Evolutionary conservation across 495 filamentous ascomycete species (phyloP), one percentile per base, ranked within the genome.

Genomic region (Daldinia bambusicola): DNA sequence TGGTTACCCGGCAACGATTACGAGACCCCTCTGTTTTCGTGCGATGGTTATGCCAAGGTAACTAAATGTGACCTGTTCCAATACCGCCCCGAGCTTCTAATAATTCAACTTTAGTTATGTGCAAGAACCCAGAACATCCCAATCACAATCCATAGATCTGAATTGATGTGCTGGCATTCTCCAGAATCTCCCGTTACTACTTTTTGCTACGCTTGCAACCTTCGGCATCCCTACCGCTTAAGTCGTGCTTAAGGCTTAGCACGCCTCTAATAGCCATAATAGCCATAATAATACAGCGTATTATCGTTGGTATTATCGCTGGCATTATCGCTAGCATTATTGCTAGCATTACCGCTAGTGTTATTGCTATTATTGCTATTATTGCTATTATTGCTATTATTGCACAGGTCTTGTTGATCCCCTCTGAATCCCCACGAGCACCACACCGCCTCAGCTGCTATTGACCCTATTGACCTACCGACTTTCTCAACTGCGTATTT

Each of bases 21-120:
- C 38, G n/a, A 22, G 43, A 72, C 70, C 70, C 70, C 70, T 72
- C 70, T 73, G 70, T 73, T 73, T 73, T 73, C 61, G 31, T 69
- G 32, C 61, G 70, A 66, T 73, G 65, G 66, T 56, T 53, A 12
- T 50, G 69, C 69, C 60, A 72, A 72, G 70, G 22, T 50, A 50
- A 53, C 55, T 53, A 37, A 48, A 51, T 53, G 66, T 43, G 43
- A 65, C 61, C 30, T 64, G 50, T 66, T 38, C 70, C 64, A 68
- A 68, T 72, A 53, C 40, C 40, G 70, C 65, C 61, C 64, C 65
- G 30, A 72, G 65, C 70, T 72, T 55, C 20, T 32, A 68, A 64
- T 65, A 68, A 68, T 37, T 65, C 48, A 61, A 66, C 61, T 50
- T 43, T 55, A 68, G 12, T 56, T 56, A 31, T 53, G 31, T 9